phyloP scores from a whole-genome alignment of 306 rosid genomes.

The Argentina anserina region DNA sequence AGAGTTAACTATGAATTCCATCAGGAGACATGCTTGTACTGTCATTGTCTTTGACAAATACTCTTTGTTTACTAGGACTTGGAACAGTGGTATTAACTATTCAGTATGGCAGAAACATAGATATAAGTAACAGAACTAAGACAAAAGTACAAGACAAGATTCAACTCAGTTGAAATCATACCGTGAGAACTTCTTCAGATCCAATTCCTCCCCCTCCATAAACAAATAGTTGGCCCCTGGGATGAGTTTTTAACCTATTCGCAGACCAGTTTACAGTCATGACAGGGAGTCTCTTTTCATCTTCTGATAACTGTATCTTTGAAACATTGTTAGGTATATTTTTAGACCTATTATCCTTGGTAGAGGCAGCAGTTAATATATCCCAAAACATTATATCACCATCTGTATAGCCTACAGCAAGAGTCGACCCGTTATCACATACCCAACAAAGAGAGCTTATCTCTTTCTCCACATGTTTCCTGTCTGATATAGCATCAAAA shows the following conservation, averaged over 20 bases:
- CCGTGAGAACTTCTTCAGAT: slow-evolving; percentile 79
- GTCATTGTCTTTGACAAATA: too few species aligned
- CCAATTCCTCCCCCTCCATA: slow-evolving; percentile 87
- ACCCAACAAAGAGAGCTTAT: slow-evolving; percentile 85
- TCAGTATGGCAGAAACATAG: slow-evolving; percentile 16
- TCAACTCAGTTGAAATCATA: slow-evolving; percentile 32
- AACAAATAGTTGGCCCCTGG: slow-evolving; percentile 63
- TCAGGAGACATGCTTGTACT: too few species aligned
- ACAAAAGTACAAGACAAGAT: slow-evolving; percentile 6
- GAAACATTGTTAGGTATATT: slow-evolving; percentile 45
- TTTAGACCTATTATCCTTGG: slow-evolving; percentile 34
- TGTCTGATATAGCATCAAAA: slow-evolving; percentile 39
- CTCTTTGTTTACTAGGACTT: background rate
- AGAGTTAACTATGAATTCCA: background rate
- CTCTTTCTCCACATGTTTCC: slow-evolving; percentile 62
- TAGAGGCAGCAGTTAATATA: slow-evolving; percentile 45
- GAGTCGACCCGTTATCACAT: slow-evolving; percentile 63
- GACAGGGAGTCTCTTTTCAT: slow-evolving; percentile 68
- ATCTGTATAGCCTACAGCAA: slow-evolving; percentile 80
- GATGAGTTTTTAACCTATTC: slow-evolving; percentile 31
- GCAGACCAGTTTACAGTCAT: slow-evolving; percentile 64
- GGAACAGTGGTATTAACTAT: background rate
- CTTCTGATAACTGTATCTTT: slow-evolving; percentile 70
- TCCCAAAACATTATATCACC: slow-evolving; percentile 94
- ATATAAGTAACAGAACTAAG: slow-evolving; percentile 13